Percentiles rank a stretch among this genome's conserved stretches.
These are phyloP conservation scores for Pseudocercospora musae DNA, from an alignment of 2,329 filamentous ascomycete species.

Conservation along the genomic window DNA sequence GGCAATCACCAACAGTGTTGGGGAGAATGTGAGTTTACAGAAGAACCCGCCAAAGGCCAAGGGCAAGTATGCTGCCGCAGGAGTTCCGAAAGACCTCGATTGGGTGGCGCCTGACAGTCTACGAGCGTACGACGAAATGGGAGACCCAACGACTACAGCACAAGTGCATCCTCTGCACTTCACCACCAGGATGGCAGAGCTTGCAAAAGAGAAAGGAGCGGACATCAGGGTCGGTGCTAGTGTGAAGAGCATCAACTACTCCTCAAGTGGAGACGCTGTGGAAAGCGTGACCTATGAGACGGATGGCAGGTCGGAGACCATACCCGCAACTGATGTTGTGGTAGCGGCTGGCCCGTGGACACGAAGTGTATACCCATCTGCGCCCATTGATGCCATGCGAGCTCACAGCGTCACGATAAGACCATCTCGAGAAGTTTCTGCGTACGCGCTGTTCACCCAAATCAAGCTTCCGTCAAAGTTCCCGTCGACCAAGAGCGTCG, in stretches of 20 bases:
- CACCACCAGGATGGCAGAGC: slow-evolving; percentile 74
- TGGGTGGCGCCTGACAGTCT: slow-evolving; percentile 73
- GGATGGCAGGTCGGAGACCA: slow-evolving; percentile 44
- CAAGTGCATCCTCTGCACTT: slow-evolving; percentile 94
- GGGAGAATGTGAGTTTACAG: slow-evolving; percentile 50
- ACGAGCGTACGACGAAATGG: slow-evolving; percentile 76
- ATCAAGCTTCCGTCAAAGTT: slow-evolving; percentile 70
- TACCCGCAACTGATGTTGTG: slow-evolving; percentile 57
- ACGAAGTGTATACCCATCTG: slow-evolving; percentile 48
- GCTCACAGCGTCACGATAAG: slow-evolving; percentile 62
- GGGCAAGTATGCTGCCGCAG: slow-evolving; percentile 53
- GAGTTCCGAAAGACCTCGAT: slow-evolving; percentile 73
- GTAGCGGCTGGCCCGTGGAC: slow-evolving; percentile 64
- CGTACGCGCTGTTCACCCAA: slow-evolving; percentile 81
- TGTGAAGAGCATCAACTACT: slow-evolving; percentile 64
- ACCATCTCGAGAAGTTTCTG: slow-evolving; percentile 59
- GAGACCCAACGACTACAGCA: slow-evolving; percentile 73
- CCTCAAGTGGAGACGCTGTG: slow-evolving; percentile 47
- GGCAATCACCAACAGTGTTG: slow-evolving; percentile 25
- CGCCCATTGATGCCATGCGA: slow-evolving; percentile 58
- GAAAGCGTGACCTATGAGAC: slow-evolving; percentile 63
- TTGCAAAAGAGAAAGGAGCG: slow-evolving; percentile 61
- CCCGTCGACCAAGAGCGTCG: slow-evolving; percentile 37
- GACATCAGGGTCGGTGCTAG: slow-evolving; percentile 61
- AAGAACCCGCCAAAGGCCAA: slow-evolving; percentile 47